Conservation (phyloP, 805 yeast genomes). For the Aciculoconidium aculeatum region DNA sequence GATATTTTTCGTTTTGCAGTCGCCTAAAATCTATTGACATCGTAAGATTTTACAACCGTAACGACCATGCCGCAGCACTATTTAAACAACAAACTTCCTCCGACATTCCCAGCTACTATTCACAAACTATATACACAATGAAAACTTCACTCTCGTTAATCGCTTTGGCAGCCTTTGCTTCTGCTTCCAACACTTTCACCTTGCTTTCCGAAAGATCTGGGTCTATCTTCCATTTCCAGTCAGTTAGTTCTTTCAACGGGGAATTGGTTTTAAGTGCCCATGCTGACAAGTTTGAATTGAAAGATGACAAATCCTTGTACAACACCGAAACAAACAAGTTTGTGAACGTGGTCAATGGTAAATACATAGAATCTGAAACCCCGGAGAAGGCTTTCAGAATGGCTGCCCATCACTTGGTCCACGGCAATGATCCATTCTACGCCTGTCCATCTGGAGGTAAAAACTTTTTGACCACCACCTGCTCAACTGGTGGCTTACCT, state of each 20-base stretch:
- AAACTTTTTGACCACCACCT: too few species aligned
- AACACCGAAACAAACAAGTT: slow-evolving; percentile 12
- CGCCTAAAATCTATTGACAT: too few species aligned
- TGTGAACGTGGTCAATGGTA: too few species aligned
- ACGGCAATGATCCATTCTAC: slow-evolving; percentile 5
- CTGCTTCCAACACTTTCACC: slow-evolving; percentile 15
- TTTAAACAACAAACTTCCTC: too few species aligned
- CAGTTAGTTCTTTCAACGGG: slow-evolving; percentile 5
- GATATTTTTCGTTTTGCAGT: too few species aligned
- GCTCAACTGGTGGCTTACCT: slow-evolving; percentile 1
- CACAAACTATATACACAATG: too few species aligned
- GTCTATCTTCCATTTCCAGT: slow-evolving; percentile 16
- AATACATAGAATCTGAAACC: too few species aligned
- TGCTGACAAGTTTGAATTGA: slow-evolving; percentile 14
- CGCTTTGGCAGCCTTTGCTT: slow-evolving; percentile 15
- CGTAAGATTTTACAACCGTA: too few species aligned
- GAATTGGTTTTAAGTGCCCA: slow-evolving; percentile 8
- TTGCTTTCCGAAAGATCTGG: slow-evolving; percentile 19
- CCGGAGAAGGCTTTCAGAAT: too few species aligned
- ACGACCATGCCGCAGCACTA: too few species aligned
- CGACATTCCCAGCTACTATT: too few species aligned
- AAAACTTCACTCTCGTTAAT: too few species aligned
- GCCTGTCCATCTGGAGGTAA: slow-evolving; percentile 8
- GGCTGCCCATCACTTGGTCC: slow-evolving; percentile 10
- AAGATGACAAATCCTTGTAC: slow-evolving; percentile 17